phyloP scores from a whole-genome alignment of 768 basidiomycete species.

The Calvatia gigantea region DNA sequence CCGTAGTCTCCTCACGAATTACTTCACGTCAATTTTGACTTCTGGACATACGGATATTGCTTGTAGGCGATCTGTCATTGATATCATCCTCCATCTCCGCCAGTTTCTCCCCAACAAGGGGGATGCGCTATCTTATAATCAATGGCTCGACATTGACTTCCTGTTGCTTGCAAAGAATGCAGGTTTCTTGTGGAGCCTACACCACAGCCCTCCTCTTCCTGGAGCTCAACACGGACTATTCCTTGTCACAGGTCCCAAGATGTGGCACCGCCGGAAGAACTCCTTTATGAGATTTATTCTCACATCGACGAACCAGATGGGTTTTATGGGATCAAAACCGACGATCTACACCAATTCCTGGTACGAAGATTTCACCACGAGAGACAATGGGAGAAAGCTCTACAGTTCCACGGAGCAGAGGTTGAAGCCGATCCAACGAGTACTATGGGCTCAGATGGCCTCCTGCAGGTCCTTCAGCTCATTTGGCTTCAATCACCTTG shows the following conservation, averaged over 20 bases:
- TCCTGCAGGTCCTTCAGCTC: constrained; percentile 88
- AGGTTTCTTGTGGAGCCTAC: constrained; percentile 74
- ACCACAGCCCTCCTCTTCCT: constrained; percentile 89
- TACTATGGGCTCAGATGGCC: constrained; percentile 50
- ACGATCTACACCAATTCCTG: constrained; percentile 75
- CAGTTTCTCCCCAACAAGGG: constrained; percentile 45
- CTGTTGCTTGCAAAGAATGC: constrained; percentile 69
- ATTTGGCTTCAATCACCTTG: constrained; percentile 89
- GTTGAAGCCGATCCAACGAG: constrained; percentile 57
- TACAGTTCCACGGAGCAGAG: constrained; percentile 84
- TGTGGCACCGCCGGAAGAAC: constrained; percentile 48
- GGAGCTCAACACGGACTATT: constrained; percentile 67
- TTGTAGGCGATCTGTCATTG: constrained; percentile 62
- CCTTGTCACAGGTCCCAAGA: constrained; percentile 23
- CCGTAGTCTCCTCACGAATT: constrained; percentile 41
- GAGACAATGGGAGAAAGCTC: constrained; percentile 87
- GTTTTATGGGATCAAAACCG: constrained; percentile 88
- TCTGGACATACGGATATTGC: constrained; percentile 31
- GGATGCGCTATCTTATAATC: constrained; percentile 53
- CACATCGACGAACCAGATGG: constrained; percentile 98
- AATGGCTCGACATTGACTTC: constrained; percentile 82
- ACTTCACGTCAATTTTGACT: constrained; percentile 55
- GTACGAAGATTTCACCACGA: constrained; percentile 90
- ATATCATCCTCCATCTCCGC: constrained; percentile 78
- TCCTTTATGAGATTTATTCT: constrained; percentile 89